phyloP scores from a whole-genome alignment of 352 stramenopile species.

The Pythium insidiosum region DNA sequence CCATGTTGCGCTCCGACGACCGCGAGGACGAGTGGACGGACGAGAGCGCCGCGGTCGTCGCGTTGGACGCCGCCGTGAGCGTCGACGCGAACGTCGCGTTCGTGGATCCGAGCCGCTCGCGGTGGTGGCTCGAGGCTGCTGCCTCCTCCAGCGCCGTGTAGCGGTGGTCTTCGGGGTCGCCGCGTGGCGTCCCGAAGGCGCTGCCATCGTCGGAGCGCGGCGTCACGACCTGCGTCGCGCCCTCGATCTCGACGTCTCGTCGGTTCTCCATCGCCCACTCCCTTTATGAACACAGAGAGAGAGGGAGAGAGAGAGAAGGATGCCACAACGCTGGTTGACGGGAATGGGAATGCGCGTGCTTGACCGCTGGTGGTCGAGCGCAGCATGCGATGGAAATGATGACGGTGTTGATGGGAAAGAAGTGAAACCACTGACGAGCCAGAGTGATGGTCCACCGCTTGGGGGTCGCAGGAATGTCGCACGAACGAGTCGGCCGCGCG shows the following conservation, averaged over 20 bases:
- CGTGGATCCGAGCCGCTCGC: no score
- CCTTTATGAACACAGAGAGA: no score
- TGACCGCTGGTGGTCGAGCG: neutral
- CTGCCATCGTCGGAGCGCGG: neutral
- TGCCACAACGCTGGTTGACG: no score
- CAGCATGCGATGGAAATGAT: no score
- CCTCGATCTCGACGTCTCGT: no score
- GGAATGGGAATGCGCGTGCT: no score
- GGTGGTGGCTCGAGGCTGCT: no score
- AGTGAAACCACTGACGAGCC: neutral
- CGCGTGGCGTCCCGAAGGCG: conserved; percentile 5
- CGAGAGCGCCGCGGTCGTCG: conserved; percentile 1
- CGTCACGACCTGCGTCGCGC: no score
- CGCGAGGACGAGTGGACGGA: conserved; percentile 3
- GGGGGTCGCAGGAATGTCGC: conserved; percentile 14
- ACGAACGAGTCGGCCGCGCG: no score
- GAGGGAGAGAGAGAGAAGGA: no score
- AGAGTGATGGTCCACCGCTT: neutral
- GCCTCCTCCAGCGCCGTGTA: no score
- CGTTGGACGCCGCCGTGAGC: neutral
- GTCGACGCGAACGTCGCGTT: neutral
- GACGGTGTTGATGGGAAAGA: no score
- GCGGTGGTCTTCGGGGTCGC: neutral
- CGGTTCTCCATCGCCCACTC: neutral
- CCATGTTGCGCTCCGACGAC: conserved; percentile 2